These are phyloP conservation scores for Amylostereum chailletii DNA, from an alignment of 1,284 basidiomycete species.

Conservation along the genomic window DNA sequence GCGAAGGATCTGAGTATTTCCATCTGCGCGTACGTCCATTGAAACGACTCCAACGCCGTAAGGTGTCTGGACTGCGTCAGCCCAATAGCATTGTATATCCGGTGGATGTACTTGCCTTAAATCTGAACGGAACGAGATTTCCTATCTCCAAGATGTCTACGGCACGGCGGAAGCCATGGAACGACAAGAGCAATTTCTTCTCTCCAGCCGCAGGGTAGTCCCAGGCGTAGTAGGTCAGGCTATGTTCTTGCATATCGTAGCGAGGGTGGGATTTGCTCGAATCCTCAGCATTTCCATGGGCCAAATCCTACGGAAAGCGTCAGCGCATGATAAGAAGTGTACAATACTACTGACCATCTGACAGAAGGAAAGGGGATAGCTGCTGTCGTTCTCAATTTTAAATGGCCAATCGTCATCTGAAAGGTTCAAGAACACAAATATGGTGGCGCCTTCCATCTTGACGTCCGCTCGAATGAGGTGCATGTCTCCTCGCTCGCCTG, in stretches of 20 bases:
- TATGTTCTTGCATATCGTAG: constrained; percentile 56
- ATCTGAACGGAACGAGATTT: constrained; percentile 84
- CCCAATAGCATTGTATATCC: too few species aligned
- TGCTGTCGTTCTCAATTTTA: constrained; percentile 84
- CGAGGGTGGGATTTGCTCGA: constrained; percentile 25
- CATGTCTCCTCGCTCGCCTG: constrained; percentile 29
- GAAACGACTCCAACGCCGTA: constrained; percentile 47
- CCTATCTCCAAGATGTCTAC: constrained; percentile 98
- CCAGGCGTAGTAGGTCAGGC: constrained; percentile 79
- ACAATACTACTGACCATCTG: constrained; percentile 53
- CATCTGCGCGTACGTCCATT: constrained; percentile 90
- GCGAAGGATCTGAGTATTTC: constrained; percentile 77
- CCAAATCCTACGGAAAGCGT: constrained; percentile 35
- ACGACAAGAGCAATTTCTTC: constrained; percentile 72
- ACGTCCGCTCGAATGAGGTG: constrained; percentile 80
- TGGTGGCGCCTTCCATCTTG: constrained; percentile 80
- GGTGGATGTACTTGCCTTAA: constrained; percentile 41
- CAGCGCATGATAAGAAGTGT: neutral
- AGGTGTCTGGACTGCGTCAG: too few species aligned
- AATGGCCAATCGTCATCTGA: constrained; percentile 85
- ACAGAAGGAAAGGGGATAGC: constrained; percentile 61
- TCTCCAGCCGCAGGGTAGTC: constrained; percentile 83
- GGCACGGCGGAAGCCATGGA: constrained; percentile 59
- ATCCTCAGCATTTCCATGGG: constrained; percentile 29
- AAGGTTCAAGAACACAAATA: constrained; percentile 73